phyloP scores from a whole-genome alignment of 1,284 basidiomycete genomes.

The Trichosporon ovoides region DNA sequence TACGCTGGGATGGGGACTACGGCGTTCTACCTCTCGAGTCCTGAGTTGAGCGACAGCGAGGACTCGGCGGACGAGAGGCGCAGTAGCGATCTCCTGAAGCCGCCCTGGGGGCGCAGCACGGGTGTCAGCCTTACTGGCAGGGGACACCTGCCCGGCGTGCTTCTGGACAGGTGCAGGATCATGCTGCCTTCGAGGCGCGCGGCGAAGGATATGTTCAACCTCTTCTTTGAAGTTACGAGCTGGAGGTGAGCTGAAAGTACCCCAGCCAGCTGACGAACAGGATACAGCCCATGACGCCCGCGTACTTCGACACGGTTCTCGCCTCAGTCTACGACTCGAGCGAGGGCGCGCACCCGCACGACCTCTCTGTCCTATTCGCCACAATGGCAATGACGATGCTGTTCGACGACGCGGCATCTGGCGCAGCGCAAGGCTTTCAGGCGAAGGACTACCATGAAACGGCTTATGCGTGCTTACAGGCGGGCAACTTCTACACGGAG shows the following conservation, averaged over 20 bases:
- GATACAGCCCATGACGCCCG: conserved; percentile 20
- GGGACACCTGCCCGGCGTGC: conserved; percentile 15
- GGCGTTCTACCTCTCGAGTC: conserved; percentile 19
- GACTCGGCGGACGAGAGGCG: conserved; percentile 4
- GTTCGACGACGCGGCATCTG: conserved; percentile 7
- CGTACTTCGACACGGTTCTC: conserved; percentile 21
- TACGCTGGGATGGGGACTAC: conserved; percentile 19
- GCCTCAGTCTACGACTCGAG: conserved; percentile 17
- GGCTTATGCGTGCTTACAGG: conserved; percentile 19
- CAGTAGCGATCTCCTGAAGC: conserved; percentile 7
- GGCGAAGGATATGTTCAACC: conserved; percentile 20
- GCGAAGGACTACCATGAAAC: conserved; percentile 18
- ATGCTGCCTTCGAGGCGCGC: conserved; percentile 12
- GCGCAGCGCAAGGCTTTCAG: conserved; percentile 9
- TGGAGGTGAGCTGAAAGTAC: conserved; percentile 11
- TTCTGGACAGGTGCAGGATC: conserved; percentile 17
- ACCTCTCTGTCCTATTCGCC: conserved; percentile 19
- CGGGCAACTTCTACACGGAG: conserved; percentile 22
- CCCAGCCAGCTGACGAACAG: neutral
- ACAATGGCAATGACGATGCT: conserved; percentile 17
- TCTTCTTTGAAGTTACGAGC: conserved; percentile 14
- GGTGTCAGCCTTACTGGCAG: conserved; percentile 11
- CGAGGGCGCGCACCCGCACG: conserved; percentile 20
- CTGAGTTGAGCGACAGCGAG: conserved; percentile 14
- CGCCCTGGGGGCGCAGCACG: conserved; percentile 14